Evolutionary conservation across 305 asterid species (phyloP).

Genomic region (Plantago coronopus): DNA sequence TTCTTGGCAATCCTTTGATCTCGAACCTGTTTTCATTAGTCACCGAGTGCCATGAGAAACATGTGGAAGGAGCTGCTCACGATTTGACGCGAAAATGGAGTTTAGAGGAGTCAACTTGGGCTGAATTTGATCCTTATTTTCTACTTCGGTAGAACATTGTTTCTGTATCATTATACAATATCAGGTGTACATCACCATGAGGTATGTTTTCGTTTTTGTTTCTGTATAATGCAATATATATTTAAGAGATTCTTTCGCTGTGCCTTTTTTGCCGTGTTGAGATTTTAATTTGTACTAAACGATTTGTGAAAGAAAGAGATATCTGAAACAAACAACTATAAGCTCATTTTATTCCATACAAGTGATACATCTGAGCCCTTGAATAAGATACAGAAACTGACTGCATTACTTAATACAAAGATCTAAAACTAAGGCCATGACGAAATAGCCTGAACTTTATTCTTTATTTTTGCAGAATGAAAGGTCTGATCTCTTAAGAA

Average conservation of each 20-base stretch:
- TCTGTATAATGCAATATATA: no score
- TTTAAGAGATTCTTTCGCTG: no score
- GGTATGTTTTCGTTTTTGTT: neutral
- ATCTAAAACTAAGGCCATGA: neutral
- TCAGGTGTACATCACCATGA: neutral
- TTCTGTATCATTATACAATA: slow-evolving; percentile 14
- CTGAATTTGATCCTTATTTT: slow-evolving; percentile 72
- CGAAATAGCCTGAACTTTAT: neutral
- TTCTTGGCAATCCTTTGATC: slow-evolving; percentile 64
- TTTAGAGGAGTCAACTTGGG: slow-evolving; percentile 46
- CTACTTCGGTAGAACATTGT: slow-evolving; percentile 40
- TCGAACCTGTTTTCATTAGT: slow-evolving; percentile 47
- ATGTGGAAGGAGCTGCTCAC: slow-evolving; percentile 28
- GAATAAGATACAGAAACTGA: neutral
- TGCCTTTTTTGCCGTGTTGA: no score
- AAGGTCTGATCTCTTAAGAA: slow-evolving; percentile 22
- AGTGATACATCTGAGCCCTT: slow-evolving; percentile 7
- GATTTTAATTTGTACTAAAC: no score
- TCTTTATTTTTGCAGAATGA: slow-evolving; percentile 6
- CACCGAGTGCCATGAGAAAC: slow-evolving; percentile 52
- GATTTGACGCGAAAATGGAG: slow-evolving; percentile 27
- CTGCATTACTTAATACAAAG: neutral
- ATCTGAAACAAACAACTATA: neutral
- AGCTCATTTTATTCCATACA: slow-evolving; percentile 17
- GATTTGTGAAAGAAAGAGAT: no score